phyloP scores from a whole-genome alignment of 306 rosid species.

The Lathyrus oleraceus region DNA sequence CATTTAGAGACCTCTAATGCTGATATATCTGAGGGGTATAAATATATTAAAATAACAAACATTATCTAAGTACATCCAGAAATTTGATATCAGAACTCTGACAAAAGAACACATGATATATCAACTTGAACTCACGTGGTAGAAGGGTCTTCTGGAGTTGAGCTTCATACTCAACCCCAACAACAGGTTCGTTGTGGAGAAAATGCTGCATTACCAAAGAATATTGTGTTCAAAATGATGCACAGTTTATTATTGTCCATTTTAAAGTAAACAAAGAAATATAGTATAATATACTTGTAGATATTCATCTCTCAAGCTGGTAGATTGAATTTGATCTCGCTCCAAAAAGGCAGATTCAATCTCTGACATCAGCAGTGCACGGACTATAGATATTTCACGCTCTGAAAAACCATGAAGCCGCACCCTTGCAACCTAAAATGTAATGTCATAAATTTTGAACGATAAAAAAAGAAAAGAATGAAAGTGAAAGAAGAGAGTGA shows the following conservation, averaged over 20 bases:
- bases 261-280: conserved; percentile 26
- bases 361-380: conserved; percentile 82
- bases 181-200: conserved; percentile 82
- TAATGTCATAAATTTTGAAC: conserved; percentile 36
- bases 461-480: conserved; percentile 10
- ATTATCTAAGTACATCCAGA: conserved; percentile 39
- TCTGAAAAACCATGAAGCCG: conserved; percentile 91
- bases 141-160: conserved; percentile 95
- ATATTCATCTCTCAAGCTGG: conserved; percentile 84
- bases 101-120: conserved; percentile 8
- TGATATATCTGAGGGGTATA: conserved; percentile 57
- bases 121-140: conserved; percentile 83
- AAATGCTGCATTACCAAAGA: conserved; percentile 69
- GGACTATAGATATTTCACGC: conserved; percentile 77
- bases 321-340: conserved; percentile 96
- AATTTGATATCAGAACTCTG: conserved; percentile 12
- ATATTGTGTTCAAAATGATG: conserved; percentile 24
- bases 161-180: conserved; percentile 94
- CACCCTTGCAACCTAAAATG: conserved; percentile 83
- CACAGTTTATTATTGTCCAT: conserved; percentile 20
- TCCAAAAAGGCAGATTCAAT: conserved; percentile 98
- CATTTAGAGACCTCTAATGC: conserved; percentile 73
- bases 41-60: conserved; percentile 25
- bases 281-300: conserved; percentile 62
- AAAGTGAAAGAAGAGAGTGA: not conserved